These are phyloP conservation scores for Sclerotinia borealis DNA, from an alignment of 2,329 filamentous ascomycete genomes.

Conservation along the genomic window DNA sequence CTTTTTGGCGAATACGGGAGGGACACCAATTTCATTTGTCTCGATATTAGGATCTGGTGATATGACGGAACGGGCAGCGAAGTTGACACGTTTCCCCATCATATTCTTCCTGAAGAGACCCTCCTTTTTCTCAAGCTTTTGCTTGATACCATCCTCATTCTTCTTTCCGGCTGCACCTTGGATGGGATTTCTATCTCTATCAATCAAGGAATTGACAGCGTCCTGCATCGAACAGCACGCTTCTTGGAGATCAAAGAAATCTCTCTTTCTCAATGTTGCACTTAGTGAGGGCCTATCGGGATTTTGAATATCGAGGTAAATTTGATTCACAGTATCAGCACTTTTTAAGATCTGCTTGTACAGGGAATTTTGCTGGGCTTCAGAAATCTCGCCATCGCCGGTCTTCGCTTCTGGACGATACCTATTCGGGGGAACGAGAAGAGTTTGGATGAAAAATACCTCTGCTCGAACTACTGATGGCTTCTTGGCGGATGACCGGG, in stretches of 20 bases:
- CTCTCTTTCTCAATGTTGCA: constrained; percentile 42
- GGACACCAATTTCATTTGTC: constrained; percentile 97
- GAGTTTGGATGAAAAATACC: constrained; percentile 87
- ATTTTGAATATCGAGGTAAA: constrained; percentile 59
- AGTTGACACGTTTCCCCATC: constrained; percentile 97
- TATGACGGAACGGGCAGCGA: constrained; percentile 93
- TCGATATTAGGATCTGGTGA: constrained; percentile 98
- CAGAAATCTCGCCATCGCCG: constrained; percentile 73
- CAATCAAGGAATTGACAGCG: constrained; percentile 84
- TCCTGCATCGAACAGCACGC: constrained; percentile 83
- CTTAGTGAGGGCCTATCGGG: constrained; percentile 19
- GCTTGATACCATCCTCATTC: constrained; percentile 92
- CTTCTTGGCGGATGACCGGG: constrained; percentile 53
- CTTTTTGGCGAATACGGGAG: constrained; percentile 94
- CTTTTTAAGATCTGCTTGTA: constrained; percentile 79
- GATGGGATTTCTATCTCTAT: constrained; percentile 78
- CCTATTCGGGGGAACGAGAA: constrained; percentile 87
- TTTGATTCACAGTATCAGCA: constrained; percentile 66
- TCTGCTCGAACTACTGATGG: constrained; percentile 60
- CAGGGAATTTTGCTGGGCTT: constrained; percentile 80
- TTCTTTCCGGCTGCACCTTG: constrained; percentile 70
- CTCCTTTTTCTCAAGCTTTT: constrained; percentile 97
- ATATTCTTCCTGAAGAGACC: constrained; percentile 98
- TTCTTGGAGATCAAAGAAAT: constrained; percentile 72
- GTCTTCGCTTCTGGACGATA: constrained; percentile 83